Evolutionary conservation across 2,329 filamentous ascomycete species (phyloP), one percentile per base, ranked within the genome.

Genomic region (Celoporthe dispersa): DNA sequence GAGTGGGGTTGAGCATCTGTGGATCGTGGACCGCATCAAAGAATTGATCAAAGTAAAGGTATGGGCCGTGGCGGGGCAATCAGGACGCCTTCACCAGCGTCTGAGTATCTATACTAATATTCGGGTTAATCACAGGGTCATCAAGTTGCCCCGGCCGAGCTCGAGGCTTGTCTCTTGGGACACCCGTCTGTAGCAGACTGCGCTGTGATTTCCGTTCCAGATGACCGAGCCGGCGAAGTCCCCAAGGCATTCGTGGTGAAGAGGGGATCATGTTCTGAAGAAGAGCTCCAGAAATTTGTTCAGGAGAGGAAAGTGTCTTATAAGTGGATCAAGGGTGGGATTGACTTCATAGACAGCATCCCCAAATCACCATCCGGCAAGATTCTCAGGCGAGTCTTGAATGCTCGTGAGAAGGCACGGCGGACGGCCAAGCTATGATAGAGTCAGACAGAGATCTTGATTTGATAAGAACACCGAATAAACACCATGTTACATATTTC

Each of bases 21-120:
- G 93, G 77, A 91, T 98, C 71, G 91, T 94, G 1, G 94, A 97
- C 77, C 89, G 94, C 22, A 80, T 85, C 72, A 86, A 83, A 75
- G 83, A 85, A 75, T 74, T 85, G 68, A 85, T 85, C 75, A 85
- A 85, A 75, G 80, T 81, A 60, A 80, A 93, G 78, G 81, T 82
- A 72, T 57, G 53, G 12, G 14, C 22, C 6, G 25, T 3, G 31
- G 25, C 8, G 1, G 25, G n/a, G 53, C 6, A 25, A 25, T 25
- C 65, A 71, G 68, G 4, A 7, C 19, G 33, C 31, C 68, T 25
- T 55, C 51, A 33, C 31, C 0, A 3, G n/a, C 31, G 53, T 57
- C 8, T 28, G 14, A 4, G 25, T n/a, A 28, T 31, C 53, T 31
- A 39, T 28, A 28, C 31, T 28, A 31, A 57, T 57, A n/a, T 48